A percentile compares a stretch with the other conserved stretches of the same genome.
Conservation (phyloP, 352 stramenopile genomes). For the Blastocystis sp. region DNA sequence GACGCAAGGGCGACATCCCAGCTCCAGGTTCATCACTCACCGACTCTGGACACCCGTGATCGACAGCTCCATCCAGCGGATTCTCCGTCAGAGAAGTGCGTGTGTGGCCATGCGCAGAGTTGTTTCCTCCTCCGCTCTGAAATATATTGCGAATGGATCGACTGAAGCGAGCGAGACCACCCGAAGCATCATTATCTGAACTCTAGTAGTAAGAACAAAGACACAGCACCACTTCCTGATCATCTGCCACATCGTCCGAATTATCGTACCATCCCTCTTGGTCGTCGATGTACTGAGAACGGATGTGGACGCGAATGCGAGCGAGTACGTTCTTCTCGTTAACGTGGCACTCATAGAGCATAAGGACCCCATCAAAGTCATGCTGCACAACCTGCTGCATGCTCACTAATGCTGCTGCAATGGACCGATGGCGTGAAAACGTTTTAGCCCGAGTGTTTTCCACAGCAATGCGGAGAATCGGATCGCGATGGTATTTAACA, state of each 20-base stretch:
- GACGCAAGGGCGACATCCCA: background rate
- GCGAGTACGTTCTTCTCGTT: slow-evolving; percentile 32
- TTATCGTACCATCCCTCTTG: background rate
- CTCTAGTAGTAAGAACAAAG: background rate
- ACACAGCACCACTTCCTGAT: background rate
- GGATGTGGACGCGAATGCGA: slow-evolving; percentile 32
- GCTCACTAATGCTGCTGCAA: slow-evolving; percentile 50
- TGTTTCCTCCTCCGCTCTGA: background rate
- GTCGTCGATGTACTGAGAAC: slow-evolving; percentile 49
- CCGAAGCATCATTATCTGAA: slow-evolving; percentile 1
- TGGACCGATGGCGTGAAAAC: slow-evolving; percentile 54
- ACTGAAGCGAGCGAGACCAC: slow-evolving; percentile 6
- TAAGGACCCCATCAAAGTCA: slow-evolving; percentile 27
- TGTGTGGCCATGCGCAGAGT: background rate
- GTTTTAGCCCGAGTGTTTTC: slow-evolving; percentile 61
- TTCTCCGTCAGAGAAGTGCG: background rate
- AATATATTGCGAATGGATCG: slow-evolving; percentile 47
- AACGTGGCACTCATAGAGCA: slow-evolving; percentile 56
- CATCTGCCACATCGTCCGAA: background rate
- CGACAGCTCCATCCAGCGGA: background rate
- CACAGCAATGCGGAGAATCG: slow-evolving; percentile 51
- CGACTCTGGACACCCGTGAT: background rate
- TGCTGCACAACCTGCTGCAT: slow-evolving; percentile 62
- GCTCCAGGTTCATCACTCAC: background rate
- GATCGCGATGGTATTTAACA: slow-evolving; percentile 55